Conservation (phyloP, 139 green algal genomes). For the Ettlia oleoabundans region DNA sequence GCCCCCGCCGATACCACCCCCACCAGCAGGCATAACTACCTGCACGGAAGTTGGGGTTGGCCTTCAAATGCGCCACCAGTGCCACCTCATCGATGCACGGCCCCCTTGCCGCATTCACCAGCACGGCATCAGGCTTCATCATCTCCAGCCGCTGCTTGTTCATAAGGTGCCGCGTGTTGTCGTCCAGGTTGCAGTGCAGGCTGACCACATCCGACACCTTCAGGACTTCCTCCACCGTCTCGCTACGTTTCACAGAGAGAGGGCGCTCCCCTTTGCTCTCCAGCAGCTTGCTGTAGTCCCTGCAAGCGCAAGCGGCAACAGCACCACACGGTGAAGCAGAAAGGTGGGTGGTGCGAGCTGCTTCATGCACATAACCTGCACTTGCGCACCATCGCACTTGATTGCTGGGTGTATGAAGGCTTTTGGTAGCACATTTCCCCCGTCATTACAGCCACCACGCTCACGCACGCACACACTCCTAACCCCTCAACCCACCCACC, state of each 20-base stretch:
- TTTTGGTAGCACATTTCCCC: too few species aligned
- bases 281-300: conserved; percentile 87
- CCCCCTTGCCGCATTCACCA: conserved; percentile 94
- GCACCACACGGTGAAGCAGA: too few species aligned
- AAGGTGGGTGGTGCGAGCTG: neutral
- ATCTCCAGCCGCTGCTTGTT: conserved; percentile 87
- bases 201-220: conserved; percentile 84
- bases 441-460: neutral
- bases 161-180: conserved; percentile 92
- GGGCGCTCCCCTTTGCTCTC: conserved; percentile 73
- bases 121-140: conserved; percentile 95
- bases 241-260: conserved; percentile 72
- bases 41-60: conserved; percentile 90
- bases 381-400: too few species aligned
- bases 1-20: neutral
- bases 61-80: conserved; percentile 93
- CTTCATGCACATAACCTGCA: neutral
- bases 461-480: neutral
- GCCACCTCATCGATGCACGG: conserved; percentile 93
- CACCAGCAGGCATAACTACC: neutral
- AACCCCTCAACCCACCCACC: conserved; percentile 1
- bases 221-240: conserved; percentile 94
- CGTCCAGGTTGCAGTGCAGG: conserved; percentile 95
- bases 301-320: neutral
- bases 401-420: too few species aligned